Percentiles rank a stretch among this genome's conserved stretches.
Evolutionary conservation across 176 grass and related monocot species (phyloP).

Genomic region (barley (Hordeum vulgare)): DNA sequence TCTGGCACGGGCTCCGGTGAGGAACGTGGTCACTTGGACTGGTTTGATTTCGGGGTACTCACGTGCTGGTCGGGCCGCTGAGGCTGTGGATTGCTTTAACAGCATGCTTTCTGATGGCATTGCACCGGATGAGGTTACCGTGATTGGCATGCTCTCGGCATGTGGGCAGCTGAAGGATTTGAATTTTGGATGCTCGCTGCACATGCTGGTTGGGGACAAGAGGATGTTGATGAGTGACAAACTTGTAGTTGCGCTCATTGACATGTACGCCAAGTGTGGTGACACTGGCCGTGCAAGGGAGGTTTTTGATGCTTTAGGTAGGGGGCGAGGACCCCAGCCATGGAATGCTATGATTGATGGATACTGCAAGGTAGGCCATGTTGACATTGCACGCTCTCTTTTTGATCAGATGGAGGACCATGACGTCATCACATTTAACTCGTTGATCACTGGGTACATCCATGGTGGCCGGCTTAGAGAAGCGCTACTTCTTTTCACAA

Average conservation of each 20-base stretch:
- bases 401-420: constrained; percentile 49
- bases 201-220: constrained; percentile 36
- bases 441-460: constrained; percentile 69
- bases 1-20: constrained; percentile 37
- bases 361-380: constrained; percentile 45
- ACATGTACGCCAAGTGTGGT: constrained; percentile 75
- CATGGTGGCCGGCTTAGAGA: constrained; percentile 51
- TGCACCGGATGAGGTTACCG: constrained; percentile 36
- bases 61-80: constrained; percentile 22
- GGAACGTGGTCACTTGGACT: constrained; percentile 70
- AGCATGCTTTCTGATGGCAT: constrained; percentile 44
- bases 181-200: constrained; percentile 36
- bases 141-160: constrained; percentile 37
- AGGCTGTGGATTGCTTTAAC: constrained; percentile 47
- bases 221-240: constrained; percentile 30
- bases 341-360: constrained; percentile 82
- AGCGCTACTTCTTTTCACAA: constrained; percentile 39
- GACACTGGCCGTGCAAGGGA: constrained; percentile 32
- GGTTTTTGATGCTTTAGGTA: constrained; percentile 42
- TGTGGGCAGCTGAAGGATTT: constrained; percentile 50
- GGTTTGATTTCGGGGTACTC: constrained; percentile 48
- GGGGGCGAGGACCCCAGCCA: constrained; percentile 26
- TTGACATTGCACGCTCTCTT: constrained; percentile 40
- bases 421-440: constrained; percentile 69
- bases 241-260: constrained; percentile 49